Percentiles rank a stretch among this genome's conserved stretches.
Evolutionary conservation across 169 alveolate species (phyloP).

Genomic region (Besnoitia besnoiti): DNA sequence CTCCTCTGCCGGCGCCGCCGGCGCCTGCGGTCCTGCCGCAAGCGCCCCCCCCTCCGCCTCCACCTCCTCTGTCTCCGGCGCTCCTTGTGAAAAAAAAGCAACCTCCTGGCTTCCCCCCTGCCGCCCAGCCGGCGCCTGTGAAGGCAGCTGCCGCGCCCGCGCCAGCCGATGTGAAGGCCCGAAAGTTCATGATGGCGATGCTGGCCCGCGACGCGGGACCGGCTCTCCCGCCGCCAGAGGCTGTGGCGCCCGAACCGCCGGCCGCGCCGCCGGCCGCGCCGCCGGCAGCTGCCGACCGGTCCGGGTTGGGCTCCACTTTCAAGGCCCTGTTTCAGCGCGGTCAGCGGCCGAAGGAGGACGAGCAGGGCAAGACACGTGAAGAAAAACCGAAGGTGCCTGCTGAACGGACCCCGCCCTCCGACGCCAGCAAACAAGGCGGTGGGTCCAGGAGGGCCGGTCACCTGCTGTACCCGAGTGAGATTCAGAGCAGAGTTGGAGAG

Average conservation of each 20-base stretch:
- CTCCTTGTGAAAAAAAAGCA: background rate
- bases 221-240: constrained; percentile 1
- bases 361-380: no score
- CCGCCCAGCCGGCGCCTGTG: background rate
- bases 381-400: no score
- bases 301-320: no score
- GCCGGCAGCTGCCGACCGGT: no score
- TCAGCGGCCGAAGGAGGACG: no score
- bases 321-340: no score
- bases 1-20: background rate
- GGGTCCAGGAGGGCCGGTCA: no score
- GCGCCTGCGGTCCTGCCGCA: background rate
- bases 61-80: background rate
- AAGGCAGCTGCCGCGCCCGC: background rate
- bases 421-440: no score
- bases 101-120: background rate
- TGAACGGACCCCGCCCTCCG: no score
- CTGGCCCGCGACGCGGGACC: background rate
- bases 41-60: background rate
- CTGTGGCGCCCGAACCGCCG: background rate
- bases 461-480: no score
- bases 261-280: background rate
- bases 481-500: no score
- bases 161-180: background rate
- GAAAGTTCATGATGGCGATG: background rate